A percentile compares a stretch with the other conserved stretches of the same genome.
Conservation (phyloP, 2,329 filamentous ascomycete genomes). For the Talaromyces sp. region DNA sequence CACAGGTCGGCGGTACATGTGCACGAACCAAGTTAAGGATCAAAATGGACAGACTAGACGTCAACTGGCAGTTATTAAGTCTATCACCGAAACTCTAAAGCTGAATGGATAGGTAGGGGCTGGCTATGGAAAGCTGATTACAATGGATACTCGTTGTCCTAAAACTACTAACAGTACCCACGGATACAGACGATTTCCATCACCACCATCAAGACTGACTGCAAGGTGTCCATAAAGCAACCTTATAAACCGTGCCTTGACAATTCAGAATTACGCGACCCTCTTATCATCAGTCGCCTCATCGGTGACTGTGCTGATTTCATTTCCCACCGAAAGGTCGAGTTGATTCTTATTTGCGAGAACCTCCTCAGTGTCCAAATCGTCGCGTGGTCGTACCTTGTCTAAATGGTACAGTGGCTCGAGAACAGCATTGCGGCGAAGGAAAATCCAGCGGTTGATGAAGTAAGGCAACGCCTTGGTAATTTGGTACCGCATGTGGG, state of each 20-base stretch:
- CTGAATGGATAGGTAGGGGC: neutral
- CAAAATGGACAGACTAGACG: neutral
- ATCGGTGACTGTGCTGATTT: neutral
- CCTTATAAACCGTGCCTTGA: neutral
- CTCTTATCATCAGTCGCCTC: neutral
- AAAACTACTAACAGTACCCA: neutral
- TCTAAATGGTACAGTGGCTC: constrained; percentile 50
- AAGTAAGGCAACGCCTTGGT: constrained; percentile 56
- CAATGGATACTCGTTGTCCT: neutral
- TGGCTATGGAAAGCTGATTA: neutral
- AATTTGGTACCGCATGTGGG: constrained; percentile 54
- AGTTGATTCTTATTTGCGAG: neutral
- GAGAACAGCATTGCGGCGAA: constrained; percentile 38
- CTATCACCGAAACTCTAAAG: neutral
- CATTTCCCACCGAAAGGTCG: neutral
- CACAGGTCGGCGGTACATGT: too few species aligned
- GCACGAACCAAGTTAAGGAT: neutral
- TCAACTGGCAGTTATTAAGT: too few species aligned
- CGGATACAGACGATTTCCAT: neutral
- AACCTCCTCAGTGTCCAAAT: neutral
- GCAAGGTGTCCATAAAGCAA: neutral
- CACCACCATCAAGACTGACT: neutral
- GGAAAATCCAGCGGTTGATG: constrained; percentile 54
- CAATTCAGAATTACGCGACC: neutral
- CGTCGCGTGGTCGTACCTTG: neutral